Conservation (phyloP, 73 alveolate genomes). For the Tetrahymena elliotti region DNA sequence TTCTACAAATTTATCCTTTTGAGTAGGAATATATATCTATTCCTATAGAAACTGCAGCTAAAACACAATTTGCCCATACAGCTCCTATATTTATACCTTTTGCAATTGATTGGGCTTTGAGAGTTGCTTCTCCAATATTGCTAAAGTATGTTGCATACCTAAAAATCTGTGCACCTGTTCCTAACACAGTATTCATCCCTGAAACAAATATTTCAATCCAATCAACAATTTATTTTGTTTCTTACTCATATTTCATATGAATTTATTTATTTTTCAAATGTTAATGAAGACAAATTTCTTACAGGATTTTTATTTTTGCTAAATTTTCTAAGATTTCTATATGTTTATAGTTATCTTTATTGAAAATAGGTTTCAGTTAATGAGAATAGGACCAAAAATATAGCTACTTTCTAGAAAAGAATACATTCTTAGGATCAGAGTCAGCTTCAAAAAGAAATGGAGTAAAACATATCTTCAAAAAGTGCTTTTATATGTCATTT, state of each 20-base stretch:
- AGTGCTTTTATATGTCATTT: neutral
- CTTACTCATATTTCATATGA: neutral
- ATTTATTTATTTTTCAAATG: neutral
- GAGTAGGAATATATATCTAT: neutral
- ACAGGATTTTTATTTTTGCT: neutral
- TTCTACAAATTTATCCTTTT: neutral
- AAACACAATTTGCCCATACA: neutral
- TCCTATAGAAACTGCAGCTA: neutral
- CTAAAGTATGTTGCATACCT: neutral
- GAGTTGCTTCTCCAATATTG: neutral
- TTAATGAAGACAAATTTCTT: neutral
- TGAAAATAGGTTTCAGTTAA: neutral
- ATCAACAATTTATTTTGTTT: neutral
- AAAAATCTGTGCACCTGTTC: neutral
- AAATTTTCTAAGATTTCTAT: neutral
- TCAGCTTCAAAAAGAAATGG: neutral
- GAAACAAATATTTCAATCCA: neutral
- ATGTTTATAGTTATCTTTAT: neutral
- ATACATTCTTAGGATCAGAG: neutral
- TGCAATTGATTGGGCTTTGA: neutral
- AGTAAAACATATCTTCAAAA: too few species aligned
- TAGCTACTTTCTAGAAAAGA: neutral
- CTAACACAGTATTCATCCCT: neutral
- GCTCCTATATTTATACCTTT: neutral
- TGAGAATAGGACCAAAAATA: neutral